Conservation (phyloP, 441 rosid genomes). For the Metrosideros polymorpha region DNA sequence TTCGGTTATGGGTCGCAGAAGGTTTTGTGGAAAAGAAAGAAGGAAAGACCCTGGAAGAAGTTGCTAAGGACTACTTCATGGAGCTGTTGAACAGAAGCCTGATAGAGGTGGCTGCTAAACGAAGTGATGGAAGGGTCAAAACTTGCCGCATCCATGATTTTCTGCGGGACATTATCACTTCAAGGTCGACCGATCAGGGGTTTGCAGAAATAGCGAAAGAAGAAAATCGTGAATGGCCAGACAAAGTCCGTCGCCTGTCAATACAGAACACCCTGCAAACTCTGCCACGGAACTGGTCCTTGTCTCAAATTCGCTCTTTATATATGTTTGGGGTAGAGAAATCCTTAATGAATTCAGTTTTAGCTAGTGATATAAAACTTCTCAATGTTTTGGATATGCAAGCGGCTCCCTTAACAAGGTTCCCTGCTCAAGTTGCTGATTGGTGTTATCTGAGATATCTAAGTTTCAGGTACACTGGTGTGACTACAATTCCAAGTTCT, state of each 20-base stretch:
- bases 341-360: not conserved
- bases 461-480: not conserved
- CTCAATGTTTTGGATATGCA: conserved; percentile 4
- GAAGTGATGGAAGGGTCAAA: not conserved
- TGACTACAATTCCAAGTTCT: not conserved
- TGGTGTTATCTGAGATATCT: not conserved
- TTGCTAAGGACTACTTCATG: not conserved
- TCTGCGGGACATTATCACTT: conserved; percentile 1
- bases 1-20: rapidly evolving
- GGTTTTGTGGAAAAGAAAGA: not conserved
- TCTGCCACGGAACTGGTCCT: not conserved
- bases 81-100: conserved; percentile 4
- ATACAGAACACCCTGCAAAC: not conserved
- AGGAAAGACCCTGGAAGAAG: not conserved
- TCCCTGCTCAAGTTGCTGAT: not conserved
- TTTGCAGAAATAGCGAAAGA: not conserved
- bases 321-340: not conserved
- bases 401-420: not conserved
- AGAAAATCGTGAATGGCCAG: not conserved
- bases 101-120: not conserved
- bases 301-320: not conserved
- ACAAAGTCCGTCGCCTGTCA: conserved; percentile 2
- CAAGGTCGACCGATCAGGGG: not conserved
- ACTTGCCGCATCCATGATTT: not conserved
- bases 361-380: not conserved